Base-by-base conservation (phyloP, 805 yeast species). In the Ogataea paradorogensis region DNA sequence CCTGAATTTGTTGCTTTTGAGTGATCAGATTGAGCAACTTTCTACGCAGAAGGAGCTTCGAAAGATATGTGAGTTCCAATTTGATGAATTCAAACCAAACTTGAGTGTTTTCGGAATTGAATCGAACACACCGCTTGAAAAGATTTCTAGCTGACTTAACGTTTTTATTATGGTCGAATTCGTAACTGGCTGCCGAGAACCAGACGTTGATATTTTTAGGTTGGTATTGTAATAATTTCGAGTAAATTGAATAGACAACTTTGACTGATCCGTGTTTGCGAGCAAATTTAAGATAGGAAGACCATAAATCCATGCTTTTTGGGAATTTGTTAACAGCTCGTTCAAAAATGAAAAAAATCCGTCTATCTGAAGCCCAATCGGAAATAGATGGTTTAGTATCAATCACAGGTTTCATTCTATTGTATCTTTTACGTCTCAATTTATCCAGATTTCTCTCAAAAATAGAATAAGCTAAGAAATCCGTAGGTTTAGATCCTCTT, bases 131-230 rank as follows among this genome's bases (percentile, higher is more conserved):
- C 50, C 84, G 78, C 62, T 90, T 96, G 61, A 89, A 80, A 18
- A 93, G 71, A 8, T 79, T 78, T 61, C 99, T 76, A 15, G 97
- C 90, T 32, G 95, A 90, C 56, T 83, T 80, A 31, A 95, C 86
- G 52, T 89, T 84, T 28, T 91, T 85, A 62, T 93, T 88, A 21
- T 76, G 76, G 52, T 91, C 96, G 54, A 86, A 82, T 65, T 93
- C 98, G 63, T 87, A 88, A 58, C 86, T 86, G 22, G 97, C 96
- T 16, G 96, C 97, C 54, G 87, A 77, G 30, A 93, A 77, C 99
- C 99, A 93, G 13, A 91, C 84, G 52, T 82, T 84, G 2, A 88
- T 76, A 56, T 90, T 85, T 30, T 84, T 75, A n/a, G 99, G 98
- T 59, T 93, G 98, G 47, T 89, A 66, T 62, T 82, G 87, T 52